These are phyloP conservation scores for Phytophthora boehmeriae DNA, from an alignment of 352 stramenopile species.

Conservation along the genomic window DNA sequence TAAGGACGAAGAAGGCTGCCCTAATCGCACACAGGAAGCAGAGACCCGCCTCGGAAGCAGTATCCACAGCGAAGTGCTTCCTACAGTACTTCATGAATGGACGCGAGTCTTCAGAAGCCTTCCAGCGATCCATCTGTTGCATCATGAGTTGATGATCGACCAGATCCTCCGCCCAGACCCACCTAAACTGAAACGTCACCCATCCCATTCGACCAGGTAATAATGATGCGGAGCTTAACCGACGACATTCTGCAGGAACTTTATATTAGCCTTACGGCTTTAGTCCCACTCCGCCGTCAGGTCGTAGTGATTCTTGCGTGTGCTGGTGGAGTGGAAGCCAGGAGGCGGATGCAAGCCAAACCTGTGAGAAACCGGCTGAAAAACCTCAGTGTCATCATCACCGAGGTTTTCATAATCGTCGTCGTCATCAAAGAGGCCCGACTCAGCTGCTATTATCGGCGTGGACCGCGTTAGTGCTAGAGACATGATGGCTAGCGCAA, in stretches of 20 bases:
- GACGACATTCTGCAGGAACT: neutral
- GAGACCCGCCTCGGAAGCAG: neutral
- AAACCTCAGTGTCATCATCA: neutral
- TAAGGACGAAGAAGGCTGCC: neutral
- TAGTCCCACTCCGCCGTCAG: neutral
- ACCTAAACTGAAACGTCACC: neutral
- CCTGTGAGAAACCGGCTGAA: neutral
- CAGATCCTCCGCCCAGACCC: constrained; percentile 2
- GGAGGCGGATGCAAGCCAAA: neutral
- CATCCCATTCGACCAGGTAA: neutral
- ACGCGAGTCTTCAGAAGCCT: neutral
- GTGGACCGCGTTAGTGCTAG: neutral
- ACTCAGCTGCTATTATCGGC: neutral
- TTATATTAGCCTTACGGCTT: neutral
- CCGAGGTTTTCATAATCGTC: neutral
- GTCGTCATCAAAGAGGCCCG: neutral
- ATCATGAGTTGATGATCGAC: neutral
- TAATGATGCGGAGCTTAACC: neutral
- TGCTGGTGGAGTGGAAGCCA: neutral
- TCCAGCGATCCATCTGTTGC: neutral
- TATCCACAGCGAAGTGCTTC: neutral
- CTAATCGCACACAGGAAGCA: constrained; percentile 5
- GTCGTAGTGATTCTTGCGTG: constrained; percentile 1
- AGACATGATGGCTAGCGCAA: neutral
- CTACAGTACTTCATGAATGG: constrained; percentile 1